Conservation (phyloP, 1,139 yeast species). For the Suhomyces anneliseae region DNA sequence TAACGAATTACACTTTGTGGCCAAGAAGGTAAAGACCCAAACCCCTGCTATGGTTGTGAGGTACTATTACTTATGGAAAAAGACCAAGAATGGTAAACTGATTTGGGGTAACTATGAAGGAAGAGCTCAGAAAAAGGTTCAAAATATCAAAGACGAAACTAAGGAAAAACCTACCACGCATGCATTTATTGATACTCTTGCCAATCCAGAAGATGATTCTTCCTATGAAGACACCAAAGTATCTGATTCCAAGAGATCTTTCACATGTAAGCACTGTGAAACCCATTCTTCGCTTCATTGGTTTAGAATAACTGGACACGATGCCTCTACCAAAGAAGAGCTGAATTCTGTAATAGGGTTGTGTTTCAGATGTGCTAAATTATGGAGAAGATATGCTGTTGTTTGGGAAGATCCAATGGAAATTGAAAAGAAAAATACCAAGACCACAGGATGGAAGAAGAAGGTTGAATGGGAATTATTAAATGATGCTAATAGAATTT, state of each 20-base stretch:
- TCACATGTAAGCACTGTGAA: conserved; percentile 67
- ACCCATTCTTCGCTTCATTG: conserved; percentile 58
- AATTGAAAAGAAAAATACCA: conserved; percentile 50
- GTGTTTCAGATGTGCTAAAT: conserved; percentile 81
- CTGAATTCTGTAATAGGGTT: conserved; percentile 50
- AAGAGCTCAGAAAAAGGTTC: conserved; percentile 55
- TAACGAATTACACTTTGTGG: conserved; percentile 76
- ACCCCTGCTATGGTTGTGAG: conserved; percentile 77
- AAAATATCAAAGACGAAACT: conserved; percentile 33
- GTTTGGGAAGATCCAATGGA: conserved; percentile 85
- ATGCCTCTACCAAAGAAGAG: conserved; percentile 22
- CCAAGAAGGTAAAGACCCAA: conserved; percentile 66
- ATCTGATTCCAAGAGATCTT: conserved; percentile 29
- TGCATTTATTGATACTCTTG: conserved; percentile 36
- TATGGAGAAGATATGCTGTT: conserved; percentile 91
- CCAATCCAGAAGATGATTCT: conserved; percentile 71
- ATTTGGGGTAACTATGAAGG: conserved; percentile 88
- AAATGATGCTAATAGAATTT: conserved; percentile 61
- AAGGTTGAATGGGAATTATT: conserved; percentile 71
- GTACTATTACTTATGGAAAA: conserved; percentile 89
- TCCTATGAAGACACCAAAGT: conserved; percentile 60
- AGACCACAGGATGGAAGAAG: conserved; percentile 54
- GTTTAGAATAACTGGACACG: conserved; percentile 71
- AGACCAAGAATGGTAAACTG: conserved; percentile 67
- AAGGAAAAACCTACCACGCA: conserved; percentile 18